Evolutionary conservation across 1,139 yeast species (phyloP), one percentile per base, ranked within the genome.

Genomic region (Candida sp.): DNA sequence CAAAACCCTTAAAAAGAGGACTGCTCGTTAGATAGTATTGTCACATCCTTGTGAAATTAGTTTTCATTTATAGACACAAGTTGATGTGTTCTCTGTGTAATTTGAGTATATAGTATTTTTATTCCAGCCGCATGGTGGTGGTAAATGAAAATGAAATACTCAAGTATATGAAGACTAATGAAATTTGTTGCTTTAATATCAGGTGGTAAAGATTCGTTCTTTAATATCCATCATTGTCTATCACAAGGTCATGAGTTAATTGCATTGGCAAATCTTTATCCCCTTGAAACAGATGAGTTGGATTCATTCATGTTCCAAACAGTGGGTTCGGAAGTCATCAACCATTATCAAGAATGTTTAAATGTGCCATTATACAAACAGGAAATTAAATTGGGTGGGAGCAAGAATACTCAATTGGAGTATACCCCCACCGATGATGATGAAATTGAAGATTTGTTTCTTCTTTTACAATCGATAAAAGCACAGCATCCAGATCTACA

Each of bases 271-370:
- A 93, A 93, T 56, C 64, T 93, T 46, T 81, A 82, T 55, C 99
- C 99, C 2, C 69, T 72, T 6, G 59, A 64, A 21, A 48, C 52
- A 15, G 79, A 77, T 51, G 99, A 93, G 61, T 70, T 93, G 46
- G 97, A 93, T 63, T 87, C 97, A 44, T 93, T 86, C 61, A 93
- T 93, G 99, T 93, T 88, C 63, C 99, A 93, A 63, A 93, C 99
- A 0, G 99, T 93, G n/a, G 99, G 99, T 0, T 95, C 87, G 61
- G 89, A 86, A 52, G 80, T 88, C 4, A 74, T 93, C 4, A 75
- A 78, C 0, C 64, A 70, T 45, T 89, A 90, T 56, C 70, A 79
- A 2, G 73, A 84, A 48, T 87, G 96, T 54, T 66, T 87, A 38
- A 90, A 80, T 5, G 81, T 87, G 1, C 98, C 99, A 0, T 66